Evolutionary conservation across 2,329 filamentous ascomycete genomes (phyloP), one percentile per base, ranked within the genome.

Genomic region (Pseudocercospora crystallina): DNA sequence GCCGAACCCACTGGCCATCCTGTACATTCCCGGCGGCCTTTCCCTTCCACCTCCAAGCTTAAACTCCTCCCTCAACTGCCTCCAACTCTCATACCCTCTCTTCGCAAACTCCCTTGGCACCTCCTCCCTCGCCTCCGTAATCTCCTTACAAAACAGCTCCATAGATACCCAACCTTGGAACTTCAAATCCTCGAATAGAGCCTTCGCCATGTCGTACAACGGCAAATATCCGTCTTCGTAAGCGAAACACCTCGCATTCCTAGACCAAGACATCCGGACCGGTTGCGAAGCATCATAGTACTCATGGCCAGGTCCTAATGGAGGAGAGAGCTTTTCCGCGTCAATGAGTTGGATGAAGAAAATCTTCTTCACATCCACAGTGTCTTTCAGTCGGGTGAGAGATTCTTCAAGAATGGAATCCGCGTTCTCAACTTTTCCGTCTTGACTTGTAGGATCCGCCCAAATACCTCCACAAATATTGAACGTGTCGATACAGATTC

Each of bases 291-390:
- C 65, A 5, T 79, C 71, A 69, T 85, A 78, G 61, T 80, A 86
- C 5, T 72, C 65, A 64, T 88, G 84, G 0, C 73, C 76, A 12
- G 74, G 63, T 2, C 76, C 60, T 8, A 91, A 66, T 0, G 86
- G 86, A 9, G 70, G 61, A 0, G 67, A 61, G 3, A 90, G 73
- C 3, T 78, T 74, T 66, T 89, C 85, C 0, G 82, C 88, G 63
- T 91, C 87, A 4, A 87, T 86, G 8, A 90, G 76, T 64, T 92
- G 88, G 1, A 91, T 74, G 61, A 87, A 88, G 62, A 90, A 89
- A 0, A 91, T 75, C 65, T 86, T 89, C 31, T 71, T 66, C 1
- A 80, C 73, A 53, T 88, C 80, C 5, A 90, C 70, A 0, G 70
- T 71, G 1, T 71, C 58, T 0, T 82, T 67, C 5, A 89, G 70